Base-by-base conservation (phyloP, 2,329 filamentous ascomycete genomes). In the Aspergillus pseudoviridinutans region DNA sequence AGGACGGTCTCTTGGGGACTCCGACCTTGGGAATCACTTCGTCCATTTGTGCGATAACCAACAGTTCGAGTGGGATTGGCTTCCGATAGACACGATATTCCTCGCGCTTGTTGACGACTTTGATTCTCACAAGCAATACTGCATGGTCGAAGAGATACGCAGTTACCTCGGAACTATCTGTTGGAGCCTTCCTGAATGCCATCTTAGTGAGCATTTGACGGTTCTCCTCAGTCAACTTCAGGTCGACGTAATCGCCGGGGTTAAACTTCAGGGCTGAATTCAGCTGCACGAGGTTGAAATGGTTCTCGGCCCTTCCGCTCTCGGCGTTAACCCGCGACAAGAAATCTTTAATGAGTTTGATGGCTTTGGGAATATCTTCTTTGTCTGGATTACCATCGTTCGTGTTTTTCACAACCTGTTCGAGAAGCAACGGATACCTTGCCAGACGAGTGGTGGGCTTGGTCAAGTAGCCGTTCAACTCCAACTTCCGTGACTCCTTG, bases 111-210 rank as follows among this genome's bases (percentile, higher is more conserved):
- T 94, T 96, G 58, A 90, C 89, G 58, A 89, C 88, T 78, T 97
- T 99, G 63, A 92, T 88, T 53, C 92, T 85, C 63, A 97, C 94
- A 44, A 99, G 82, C 38, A 99, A 81, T 53, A 99, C 88, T 3
- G 94, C 93, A 72, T 99, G 94, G 69, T 99, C 94, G 71, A 99
- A 97, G 25, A 99, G 82, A 78, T 95, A 99, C 17, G 91, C 92
- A 22, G 92, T 94, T 49, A 99, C 93, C 67, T 97, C 93, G 1
- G 89, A 86, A 50, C 86, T 88, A 71, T 97, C 92, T 0, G 90
- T 92, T 0, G 92, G 89, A 4, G 87, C 86, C 79, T 97, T 97
- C 80, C 96, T 97, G 74, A 99, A 84, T 60, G 87, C 87, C 68
- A 91, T 92, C 79, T 97, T 99, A 78, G 93, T 96, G 61, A 99